phyloP scores from a whole-genome alignment of 306 rosid species.

The Astragalus membranaceus region DNA sequence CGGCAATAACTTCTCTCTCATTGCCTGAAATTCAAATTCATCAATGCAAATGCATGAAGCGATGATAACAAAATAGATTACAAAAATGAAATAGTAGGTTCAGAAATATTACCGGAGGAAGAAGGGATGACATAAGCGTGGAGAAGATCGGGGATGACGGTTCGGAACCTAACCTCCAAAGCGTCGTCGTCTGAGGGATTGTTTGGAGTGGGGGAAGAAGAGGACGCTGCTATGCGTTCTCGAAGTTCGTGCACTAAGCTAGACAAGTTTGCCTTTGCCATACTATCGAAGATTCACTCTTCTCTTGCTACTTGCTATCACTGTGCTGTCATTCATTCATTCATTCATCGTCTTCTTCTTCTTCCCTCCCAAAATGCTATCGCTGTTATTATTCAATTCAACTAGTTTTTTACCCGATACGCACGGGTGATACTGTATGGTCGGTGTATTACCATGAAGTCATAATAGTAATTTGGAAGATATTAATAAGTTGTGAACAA shows the following conservation, averaged over 20 bases:
- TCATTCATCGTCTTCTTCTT: background rate
- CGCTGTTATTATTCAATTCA: background rate
- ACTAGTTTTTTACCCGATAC: too few species aligned
- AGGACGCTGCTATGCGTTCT: conserved; percentile 67
- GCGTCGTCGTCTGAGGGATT: conserved; percentile 42
- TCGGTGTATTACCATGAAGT: too few species aligned
- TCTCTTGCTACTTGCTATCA: background rate
- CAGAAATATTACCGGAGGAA: conserved; percentile 42
- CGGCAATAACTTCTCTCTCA: conserved; percentile 68
- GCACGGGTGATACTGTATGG: too few species aligned
- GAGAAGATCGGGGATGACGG: conserved; percentile 77
- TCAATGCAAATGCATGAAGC: background rate
- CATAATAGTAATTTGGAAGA: too few species aligned
- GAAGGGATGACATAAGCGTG: conserved; percentile 59
- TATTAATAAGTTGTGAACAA: too few species aligned
- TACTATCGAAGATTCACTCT: background rate
- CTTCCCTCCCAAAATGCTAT: conserved; percentile 1
- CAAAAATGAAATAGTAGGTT: too few species aligned
- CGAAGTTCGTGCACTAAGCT: conserved; percentile 79
- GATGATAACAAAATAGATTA: too few species aligned
- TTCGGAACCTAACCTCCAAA: conserved; percentile 68
- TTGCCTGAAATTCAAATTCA: conserved; percentile 7
- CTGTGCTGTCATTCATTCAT: background rate
- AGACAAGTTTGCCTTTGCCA: conserved; percentile 61
- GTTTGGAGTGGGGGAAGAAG: conserved; percentile 38